These are phyloP conservation scores for Micractinium conductrix DNA, from an alignment of 139 green algal species.

Conservation along the genomic window DNA sequence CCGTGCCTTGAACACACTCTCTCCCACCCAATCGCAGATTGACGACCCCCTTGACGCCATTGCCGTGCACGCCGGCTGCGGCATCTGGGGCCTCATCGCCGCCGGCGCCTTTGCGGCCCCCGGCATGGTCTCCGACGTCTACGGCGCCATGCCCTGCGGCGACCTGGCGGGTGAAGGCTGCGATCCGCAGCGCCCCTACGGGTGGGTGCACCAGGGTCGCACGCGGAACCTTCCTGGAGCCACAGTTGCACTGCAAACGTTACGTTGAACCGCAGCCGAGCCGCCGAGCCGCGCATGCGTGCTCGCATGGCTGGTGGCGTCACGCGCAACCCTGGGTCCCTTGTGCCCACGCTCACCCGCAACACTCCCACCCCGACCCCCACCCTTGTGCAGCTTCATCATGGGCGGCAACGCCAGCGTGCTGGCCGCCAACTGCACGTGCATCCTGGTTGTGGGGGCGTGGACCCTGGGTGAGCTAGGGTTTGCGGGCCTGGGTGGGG, in stretches of 20 bases:
- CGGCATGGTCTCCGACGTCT: slow-evolving; percentile 54
- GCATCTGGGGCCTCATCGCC: slow-evolving; percentile 66
- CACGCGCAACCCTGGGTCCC: too few species aligned
- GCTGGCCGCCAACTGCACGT: slow-evolving; percentile 66
- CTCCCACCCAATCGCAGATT: slow-evolving; percentile 21
- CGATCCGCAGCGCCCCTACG: too few species aligned
- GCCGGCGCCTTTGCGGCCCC: slow-evolving; percentile 64
- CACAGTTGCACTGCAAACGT: too few species aligned
- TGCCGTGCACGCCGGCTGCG: slow-evolving; percentile 80
- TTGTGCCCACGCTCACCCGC: neutral
- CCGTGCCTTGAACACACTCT: too few species aligned
- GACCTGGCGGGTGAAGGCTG: too few species aligned
- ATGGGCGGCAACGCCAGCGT: slow-evolving; percentile 64
- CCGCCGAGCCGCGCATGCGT: too few species aligned
- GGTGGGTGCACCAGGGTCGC: too few species aligned
- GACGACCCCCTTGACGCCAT: slow-evolving; percentile 86
- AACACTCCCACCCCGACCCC: neutral
- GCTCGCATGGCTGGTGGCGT: too few species aligned
- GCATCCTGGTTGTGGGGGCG: slow-evolving; percentile 60
- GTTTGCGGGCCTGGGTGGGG: too few species aligned
- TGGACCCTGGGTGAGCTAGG: slow-evolving; percentile 60
- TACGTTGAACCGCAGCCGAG: too few species aligned
- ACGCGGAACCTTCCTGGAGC: too few species aligned
- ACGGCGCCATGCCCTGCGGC: too few species aligned
- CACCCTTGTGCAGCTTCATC: slow-evolving; percentile 52